These are phyloP conservation scores for Mucuna pruriens DNA, from an alignment of 306 rosid genomes.

Conservation along the genomic window DNA sequence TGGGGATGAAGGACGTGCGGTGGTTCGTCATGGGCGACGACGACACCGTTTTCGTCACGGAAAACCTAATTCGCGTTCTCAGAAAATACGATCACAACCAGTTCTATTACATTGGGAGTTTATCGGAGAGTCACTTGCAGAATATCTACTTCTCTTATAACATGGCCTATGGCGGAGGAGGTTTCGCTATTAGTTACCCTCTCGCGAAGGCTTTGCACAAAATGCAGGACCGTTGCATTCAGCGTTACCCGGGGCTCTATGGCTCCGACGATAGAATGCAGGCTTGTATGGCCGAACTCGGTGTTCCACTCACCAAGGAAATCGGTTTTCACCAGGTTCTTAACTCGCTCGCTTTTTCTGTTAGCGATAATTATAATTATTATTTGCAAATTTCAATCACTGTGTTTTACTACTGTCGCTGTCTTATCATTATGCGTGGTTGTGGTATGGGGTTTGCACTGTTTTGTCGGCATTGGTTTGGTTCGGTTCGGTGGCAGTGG, in stretches of 20 bases:
- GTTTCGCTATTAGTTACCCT: slow-evolving; percentile 92
- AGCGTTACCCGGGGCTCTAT: slow-evolving; percentile 83
- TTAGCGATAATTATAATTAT: neutral
- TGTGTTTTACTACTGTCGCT: slow-evolving; percentile 1
- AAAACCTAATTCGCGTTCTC: slow-evolving; percentile 69
- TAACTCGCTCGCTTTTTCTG: neutral
- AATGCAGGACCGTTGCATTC: slow-evolving; percentile 94
- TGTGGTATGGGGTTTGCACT: neutral
- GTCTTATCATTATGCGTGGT: slow-evolving; percentile 3
- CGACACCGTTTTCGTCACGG: slow-evolving; percentile 91
- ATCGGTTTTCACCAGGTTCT: slow-evolving; percentile 93
- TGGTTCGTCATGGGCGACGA: slow-evolving; percentile 99
- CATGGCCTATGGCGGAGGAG: slow-evolving; percentile 99
- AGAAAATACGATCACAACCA: slow-evolving; percentile 86
- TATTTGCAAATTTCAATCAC: too few species aligned
- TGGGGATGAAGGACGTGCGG: slow-evolving; percentile 72
- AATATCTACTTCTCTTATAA: slow-evolving; percentile 90
- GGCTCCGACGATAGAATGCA: slow-evolving; percentile 98
- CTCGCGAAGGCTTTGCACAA: slow-evolving; percentile 66
- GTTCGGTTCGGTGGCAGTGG: slow-evolving; percentile 39
- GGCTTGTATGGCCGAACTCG: slow-evolving; percentile 99
- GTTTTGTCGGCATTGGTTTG: slow-evolving; percentile 33
- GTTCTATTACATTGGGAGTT: slow-evolving; percentile 84
- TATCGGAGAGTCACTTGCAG: slow-evolving; percentile 91
- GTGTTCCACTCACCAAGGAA: slow-evolving; percentile 96